These are phyloP conservation scores for Sapria himalayana DNA, from an alignment of 345 rosid species.

Conservation along the genomic window DNA sequence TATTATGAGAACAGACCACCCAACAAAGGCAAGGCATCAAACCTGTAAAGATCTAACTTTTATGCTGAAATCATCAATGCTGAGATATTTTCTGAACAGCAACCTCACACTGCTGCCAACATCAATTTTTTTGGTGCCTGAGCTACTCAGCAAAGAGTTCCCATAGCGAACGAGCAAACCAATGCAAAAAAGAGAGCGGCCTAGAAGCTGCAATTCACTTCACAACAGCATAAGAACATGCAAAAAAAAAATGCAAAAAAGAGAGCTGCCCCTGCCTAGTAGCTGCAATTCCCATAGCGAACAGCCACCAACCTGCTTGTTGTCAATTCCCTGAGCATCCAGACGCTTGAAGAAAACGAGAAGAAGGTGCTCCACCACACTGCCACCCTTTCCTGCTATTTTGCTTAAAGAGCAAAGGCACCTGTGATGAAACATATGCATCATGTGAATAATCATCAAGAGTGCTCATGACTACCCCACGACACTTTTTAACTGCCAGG, in stretches of 20 bases:
- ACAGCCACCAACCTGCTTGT: slow-evolving; percentile 62
- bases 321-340: slow-evolving; percentile 49
- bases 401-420: slow-evolving; percentile 77
- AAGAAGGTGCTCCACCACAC: slow-evolving; percentile 63
- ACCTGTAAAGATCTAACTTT: slow-evolving; percentile 94
- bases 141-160: slow-evolving; percentile 35
- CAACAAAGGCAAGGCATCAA: slow-evolving; percentile 8
- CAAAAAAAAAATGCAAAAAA: not conserved
- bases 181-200: slow-evolving; percentile 85
- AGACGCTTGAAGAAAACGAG: slow-evolving; percentile 69
- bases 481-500: too few relatives aligned
- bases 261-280: not conserved
- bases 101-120: slow-evolving; percentile 36
- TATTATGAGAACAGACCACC: slow-evolving; percentile 5
- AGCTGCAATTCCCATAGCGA: not conserved
- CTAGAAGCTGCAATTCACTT: slow-evolving; percentile 38
- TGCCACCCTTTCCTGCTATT: slow-evolving; percentile 52
- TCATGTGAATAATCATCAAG: too few relatives aligned
- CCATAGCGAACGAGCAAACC: slow-evolving; percentile 96
- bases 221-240: not conserved
- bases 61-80: slow-evolving; percentile 53
- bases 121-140: slow-evolving; percentile 30
- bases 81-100: slow-evolving; percentile 65
- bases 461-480: too few relatives aligned
- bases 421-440: slow-evolving; percentile 28